Evolutionary conservation across 495 filamentous ascomycete species (phyloP).

Genomic region (Neurospora hispaniola): DNA sequence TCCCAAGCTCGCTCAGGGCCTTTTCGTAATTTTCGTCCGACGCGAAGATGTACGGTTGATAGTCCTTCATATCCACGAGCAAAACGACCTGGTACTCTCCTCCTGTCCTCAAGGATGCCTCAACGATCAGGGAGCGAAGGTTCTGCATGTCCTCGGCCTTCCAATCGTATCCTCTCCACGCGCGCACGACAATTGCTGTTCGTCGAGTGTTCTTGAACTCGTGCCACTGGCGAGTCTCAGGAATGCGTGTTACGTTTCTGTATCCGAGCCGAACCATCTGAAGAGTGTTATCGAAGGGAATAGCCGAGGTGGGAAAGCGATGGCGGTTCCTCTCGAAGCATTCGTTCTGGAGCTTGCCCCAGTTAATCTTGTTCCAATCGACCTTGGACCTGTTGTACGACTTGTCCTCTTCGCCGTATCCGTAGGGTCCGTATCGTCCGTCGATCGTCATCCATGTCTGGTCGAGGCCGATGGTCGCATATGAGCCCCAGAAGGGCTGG

Average conservation of each 20-base stretch:
- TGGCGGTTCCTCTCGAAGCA: slow-evolving; percentile 57
- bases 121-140: slow-evolving; percentile 45
- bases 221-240: slow-evolving; percentile 22
- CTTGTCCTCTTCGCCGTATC: slow-evolving; percentile 15
- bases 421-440: slow-evolving; percentile 23
- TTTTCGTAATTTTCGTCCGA: slow-evolving; percentile 38
- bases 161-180: slow-evolving; percentile 34
- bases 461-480: slow-evolving; percentile 20
- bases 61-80: slow-evolving; percentile 48
- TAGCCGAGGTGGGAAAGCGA: slow-evolving; percentile 38
- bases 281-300: slow-evolving; percentile 14
- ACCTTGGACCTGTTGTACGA: slow-evolving; percentile 39
- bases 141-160: slow-evolving; percentile 32
- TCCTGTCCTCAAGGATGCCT: slow-evolving; percentile 42
- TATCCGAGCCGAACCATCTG: slow-evolving; percentile 15
- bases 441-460: slow-evolving; percentile 18
- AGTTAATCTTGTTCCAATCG: slow-evolving; percentile 62
- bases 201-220: slow-evolving; percentile 18
- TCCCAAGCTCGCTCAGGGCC: slow-evolving; percentile 35
- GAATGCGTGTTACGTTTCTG: slow-evolving; percentile 13
- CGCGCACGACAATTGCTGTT: slow-evolving; percentile 32
- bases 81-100: slow-evolving; percentile 50
- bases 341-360: slow-evolving; percentile 62
- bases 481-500: slow-evolving; percentile 20
- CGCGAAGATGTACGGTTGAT: slow-evolving; percentile 39